Evolutionary conservation across 805 yeast genomes (phyloP).

Genomic region (Yamadazyma paraphyllophila): DNA sequence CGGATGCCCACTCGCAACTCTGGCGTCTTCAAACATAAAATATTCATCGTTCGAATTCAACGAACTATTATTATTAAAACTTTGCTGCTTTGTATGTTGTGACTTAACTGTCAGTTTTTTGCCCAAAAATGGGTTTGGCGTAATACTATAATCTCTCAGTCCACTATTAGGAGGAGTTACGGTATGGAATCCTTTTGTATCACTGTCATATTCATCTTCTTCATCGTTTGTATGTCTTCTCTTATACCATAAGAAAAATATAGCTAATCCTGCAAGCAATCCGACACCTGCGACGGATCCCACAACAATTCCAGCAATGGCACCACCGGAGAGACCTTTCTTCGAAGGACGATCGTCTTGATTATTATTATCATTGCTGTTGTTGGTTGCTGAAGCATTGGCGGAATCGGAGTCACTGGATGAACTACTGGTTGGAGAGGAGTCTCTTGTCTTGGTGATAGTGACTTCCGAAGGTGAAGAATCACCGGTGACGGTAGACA

Average conservation of each 20-base stretch:
- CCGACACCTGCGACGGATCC: conserved; percentile 41
- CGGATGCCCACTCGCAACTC: not conserved
- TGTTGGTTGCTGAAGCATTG: not conserved
- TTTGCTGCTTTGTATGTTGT: conserved; percentile 15
- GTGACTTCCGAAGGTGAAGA: conserved; percentile 11
- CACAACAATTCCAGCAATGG: conserved; percentile 43
- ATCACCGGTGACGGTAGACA: conserved; percentile 12
- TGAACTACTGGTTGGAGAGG: conserved; percentile 9
- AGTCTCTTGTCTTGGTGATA: conserved; percentile 11
- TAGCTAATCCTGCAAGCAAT: conserved; percentile 31
- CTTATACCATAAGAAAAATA: conserved; percentile 40
- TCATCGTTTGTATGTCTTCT: conserved; percentile 36
- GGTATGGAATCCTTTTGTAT: conserved; percentile 7
- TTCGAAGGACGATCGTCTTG: not conserved
- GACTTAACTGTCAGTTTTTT: conserved; percentile 21
- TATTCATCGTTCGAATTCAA: conserved; percentile 21
- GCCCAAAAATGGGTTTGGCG: conserved; percentile 24
- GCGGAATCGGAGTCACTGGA: not conserved
- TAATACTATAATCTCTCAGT: conserved; percentile 8
- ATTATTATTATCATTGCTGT: conserved; percentile 8
- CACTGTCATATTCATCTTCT: conserved; percentile 40
- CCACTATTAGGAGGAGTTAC: conserved; percentile 7
- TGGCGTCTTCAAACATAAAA: conserved; percentile 17
- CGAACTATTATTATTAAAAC: conserved; percentile 17
- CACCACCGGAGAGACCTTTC: conserved; percentile 34